phyloP scores from a whole-genome alignment of 2,329 filamentous ascomycete species.

The Beauveria rudraprayagi region DNA sequence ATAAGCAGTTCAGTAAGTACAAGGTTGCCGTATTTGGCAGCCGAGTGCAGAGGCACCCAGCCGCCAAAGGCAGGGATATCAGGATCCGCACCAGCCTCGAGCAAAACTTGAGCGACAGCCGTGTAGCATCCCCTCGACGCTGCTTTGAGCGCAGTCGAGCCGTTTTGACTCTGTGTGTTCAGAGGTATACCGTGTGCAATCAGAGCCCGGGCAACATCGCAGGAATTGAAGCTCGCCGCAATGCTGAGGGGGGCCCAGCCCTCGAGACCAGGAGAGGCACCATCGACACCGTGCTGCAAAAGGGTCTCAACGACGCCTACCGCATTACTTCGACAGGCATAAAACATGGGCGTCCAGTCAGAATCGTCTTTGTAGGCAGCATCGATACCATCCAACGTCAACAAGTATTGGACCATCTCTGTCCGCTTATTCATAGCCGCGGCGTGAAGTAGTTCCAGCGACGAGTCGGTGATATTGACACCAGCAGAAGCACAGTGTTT shows the following conservation, averaged over 20 bases:
- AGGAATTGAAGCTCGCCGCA: constrained; percentile 12
- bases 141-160: constrained; percentile 13
- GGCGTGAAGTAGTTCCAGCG: constrained; percentile 5
- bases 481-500: neutral
- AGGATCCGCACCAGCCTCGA: constrained; percentile 12
- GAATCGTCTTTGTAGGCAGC: neutral
- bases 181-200: constrained; percentile 8
- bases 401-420: constrained; percentile 1
- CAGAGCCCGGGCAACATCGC: constrained; percentile 9
- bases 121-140: constrained; percentile 10
- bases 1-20: constrained; percentile 8
- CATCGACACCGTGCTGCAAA: constrained; percentile 5
- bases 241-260: constrained; percentile 14
- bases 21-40: constrained; percentile 12
- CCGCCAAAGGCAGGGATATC: constrained; percentile 4
- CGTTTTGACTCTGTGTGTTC: constrained; percentile 5
- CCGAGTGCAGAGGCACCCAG: constrained; percentile 14
- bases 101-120: constrained; percentile 9
- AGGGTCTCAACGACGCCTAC: constrained; percentile 10
- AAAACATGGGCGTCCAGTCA: constrained; percentile 12
- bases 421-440: constrained; percentile 4
- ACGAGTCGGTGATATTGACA: neutral
- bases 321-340: constrained; percentile 10
- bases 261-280: constrained; percentile 1
- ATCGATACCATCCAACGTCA: constrained; percentile 4